A percentile compares a stretch with the other conserved stretches of the same genome.
phyloP scores from a whole-genome alignment of 176 grass and related monocot species.

The Phoenix dactylifera region DNA sequence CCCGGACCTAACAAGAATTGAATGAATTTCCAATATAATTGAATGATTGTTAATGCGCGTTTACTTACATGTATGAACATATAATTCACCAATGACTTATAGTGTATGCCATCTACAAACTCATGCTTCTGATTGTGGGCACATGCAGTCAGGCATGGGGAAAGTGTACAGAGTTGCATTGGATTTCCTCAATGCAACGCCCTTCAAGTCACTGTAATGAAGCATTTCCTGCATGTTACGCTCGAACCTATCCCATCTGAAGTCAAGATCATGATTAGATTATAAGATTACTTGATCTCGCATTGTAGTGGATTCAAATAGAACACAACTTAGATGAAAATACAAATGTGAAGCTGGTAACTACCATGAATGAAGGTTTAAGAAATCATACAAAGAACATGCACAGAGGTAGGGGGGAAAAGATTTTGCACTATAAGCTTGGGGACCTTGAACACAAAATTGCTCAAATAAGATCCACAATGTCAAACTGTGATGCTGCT shows the following conservation, averaged over 20 bases:
- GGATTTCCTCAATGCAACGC: constrained; percentile 46
- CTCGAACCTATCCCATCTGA: constrained; percentile 80
- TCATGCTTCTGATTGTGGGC: constrained; percentile 39
- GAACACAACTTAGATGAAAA: too few species aligned
- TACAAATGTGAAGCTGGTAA: too few species aligned
- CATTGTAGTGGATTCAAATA: too few species aligned
- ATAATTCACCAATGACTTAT: too few species aligned
- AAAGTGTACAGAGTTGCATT: constrained; percentile 57
- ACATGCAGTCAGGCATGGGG: constrained; percentile 92
- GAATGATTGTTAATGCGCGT: constrained; percentile 15
- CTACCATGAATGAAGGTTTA: too few species aligned
- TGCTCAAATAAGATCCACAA: too few species aligned
- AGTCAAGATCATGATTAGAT: background rate
- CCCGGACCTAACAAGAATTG: constrained; percentile 1
- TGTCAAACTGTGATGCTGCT: too few species aligned
- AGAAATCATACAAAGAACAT: too few species aligned
- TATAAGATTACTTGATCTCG: too few species aligned
- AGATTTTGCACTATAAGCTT: too few species aligned
- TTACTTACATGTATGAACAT: constrained; percentile 33
- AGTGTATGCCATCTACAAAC: background rate
- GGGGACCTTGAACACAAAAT: too few species aligned
- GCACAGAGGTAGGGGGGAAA: too few species aligned
- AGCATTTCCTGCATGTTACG: constrained; percentile 63
- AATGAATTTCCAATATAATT: constrained; percentile 3
- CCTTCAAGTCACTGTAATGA: constrained; percentile 57